Base-by-base conservation (phyloP, 1,284 basidiomycete genomes). In the Heterobasidion parviporum region DNA sequence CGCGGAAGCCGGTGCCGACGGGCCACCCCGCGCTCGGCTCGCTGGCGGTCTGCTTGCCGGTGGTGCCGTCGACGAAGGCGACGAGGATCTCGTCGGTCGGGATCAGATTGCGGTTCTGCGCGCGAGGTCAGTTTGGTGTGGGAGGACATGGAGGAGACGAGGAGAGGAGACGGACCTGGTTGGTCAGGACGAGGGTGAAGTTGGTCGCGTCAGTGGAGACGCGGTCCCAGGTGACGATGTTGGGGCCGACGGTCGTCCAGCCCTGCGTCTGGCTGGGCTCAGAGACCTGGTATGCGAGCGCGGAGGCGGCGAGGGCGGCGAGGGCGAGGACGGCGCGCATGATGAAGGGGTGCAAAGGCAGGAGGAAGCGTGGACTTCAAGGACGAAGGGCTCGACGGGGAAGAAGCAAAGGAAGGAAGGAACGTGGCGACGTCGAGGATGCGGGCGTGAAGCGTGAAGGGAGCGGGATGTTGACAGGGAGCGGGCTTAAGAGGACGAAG, bases 181-280 rank as follows among this genome's bases (percentile, higher is more conserved):
- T 89, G 62, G 75, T 76, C 53, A 93, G 76, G 53, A 89, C 71
- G 52, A 80, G 75, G 10, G 85, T 81, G 69, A 93, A 92, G 71
- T 80, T 89, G 54, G 58, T 48, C 0, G 79, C 66, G 64, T 92
- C 89, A 16, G 85, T 86, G 57, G 58, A 58, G 59, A 89, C 88
- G n/a, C 75, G 75, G 2, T 70, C 57, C 89, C 89, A 92, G 16
- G 69, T 57, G 59, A 90, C 70, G 38, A 68, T 73, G 67, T 92
- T 87, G 52, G 75, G 63, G 18, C 82, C 82, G 15, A 66, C 64
- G 62, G 78, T 77, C 16, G 74, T 77, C 89, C 88, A 93, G 54
- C 76, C 77, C 33, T 76, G 64, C 44, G 63, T 56, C 35, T 62
- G 61, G 59, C 66, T 72, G 47, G 90, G 91, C 54, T 64, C 70